Percentiles rank a stretch among this genome's conserved stretches.
Conservation (phyloP, 2,329 filamentous ascomycete genomes). For the Iodosphaeria phyllophila region DNA sequence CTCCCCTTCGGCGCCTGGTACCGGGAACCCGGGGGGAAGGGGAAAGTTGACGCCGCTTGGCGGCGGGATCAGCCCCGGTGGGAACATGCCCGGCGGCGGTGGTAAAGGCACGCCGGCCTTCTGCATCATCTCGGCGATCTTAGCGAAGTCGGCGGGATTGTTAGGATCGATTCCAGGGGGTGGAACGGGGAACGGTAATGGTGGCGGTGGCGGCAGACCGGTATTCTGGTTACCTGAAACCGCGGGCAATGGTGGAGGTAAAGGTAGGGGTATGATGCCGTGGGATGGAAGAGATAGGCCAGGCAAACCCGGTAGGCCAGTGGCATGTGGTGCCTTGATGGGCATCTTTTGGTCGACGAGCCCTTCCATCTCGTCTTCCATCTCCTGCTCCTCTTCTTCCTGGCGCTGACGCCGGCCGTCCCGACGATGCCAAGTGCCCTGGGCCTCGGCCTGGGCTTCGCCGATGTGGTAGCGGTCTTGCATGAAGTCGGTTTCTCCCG, state of each 20-base stretch:
- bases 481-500: constrained; percentile 68
- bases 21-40: constrained; percentile 24
- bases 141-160: constrained; percentile 41
- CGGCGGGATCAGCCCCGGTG: constrained; percentile 27
- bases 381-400: constrained; percentile 85
- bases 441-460: constrained; percentile 77
- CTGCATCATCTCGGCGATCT: constrained; percentile 45
- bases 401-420: constrained; percentile 61
- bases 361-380: constrained; percentile 83
- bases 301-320: constrained; percentile 34
- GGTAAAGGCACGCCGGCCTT: constrained; percentile 44
- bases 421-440: constrained; percentile 82
- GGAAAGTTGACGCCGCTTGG: constrained; percentile 20
- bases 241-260: constrained; percentile 14
- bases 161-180: constrained; percentile 34
- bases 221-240: too few species aligned
- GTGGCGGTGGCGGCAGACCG: constrained; percentile 16
- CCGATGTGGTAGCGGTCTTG: constrained; percentile 93
- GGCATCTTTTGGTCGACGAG: constrained; percentile 81
- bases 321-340: constrained; percentile 40
- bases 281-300: constrained; percentile 22
- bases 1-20: constrained; percentile 17
- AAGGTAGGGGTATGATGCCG: constrained; percentile 14
- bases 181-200: constrained; percentile 31
- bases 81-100: constrained; percentile 29